A percentile compares a stretch with the other conserved stretches of the same genome.
Conservation (phyloP, 139 green algal genomes). For the Cymbomonas tetramitiformis region DNA sequence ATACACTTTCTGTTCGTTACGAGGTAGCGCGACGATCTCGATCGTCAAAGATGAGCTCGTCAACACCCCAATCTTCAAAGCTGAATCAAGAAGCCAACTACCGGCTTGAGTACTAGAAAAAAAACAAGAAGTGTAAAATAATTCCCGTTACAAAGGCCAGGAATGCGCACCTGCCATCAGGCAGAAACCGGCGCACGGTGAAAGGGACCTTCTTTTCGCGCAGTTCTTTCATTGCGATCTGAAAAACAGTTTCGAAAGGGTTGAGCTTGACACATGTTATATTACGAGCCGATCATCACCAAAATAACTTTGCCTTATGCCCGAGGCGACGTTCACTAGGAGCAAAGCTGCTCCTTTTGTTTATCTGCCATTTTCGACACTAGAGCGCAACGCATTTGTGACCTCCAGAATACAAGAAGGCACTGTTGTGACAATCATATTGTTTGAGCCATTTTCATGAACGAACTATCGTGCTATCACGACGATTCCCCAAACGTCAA, state of each 20-base stretch:
- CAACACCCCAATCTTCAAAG: conserved; percentile 89
- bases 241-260: conserved; percentile 4
- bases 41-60: conserved; percentile 56
- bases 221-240: conserved; percentile 89
- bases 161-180: conserved; percentile 79
- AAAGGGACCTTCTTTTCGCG: conserved; percentile 92
- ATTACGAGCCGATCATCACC: not conserved
- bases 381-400: too few relatives aligned
- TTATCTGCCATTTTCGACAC: too few relatives aligned
- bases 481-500: too few relatives aligned
- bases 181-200: conserved; percentile 87
- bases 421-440: too few relatives aligned
- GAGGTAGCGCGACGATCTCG: conserved; percentile 2
- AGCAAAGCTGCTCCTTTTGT: too few relatives aligned
- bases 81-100: conserved; percentile 22
- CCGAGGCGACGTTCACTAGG: too few relatives aligned
- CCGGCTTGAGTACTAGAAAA: not conserved
- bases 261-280: not conserved
- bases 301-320: too few relatives aligned
- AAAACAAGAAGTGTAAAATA: not conserved
- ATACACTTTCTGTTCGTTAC: too few relatives aligned
- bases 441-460: too few relatives aligned
- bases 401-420: too few relatives aligned
- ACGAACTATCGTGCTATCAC: too few relatives aligned
- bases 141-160: conserved; percentile 2